Base-by-base conservation (phyloP, 139 green algal species). In the Dunaliella primolecta region DNA sequence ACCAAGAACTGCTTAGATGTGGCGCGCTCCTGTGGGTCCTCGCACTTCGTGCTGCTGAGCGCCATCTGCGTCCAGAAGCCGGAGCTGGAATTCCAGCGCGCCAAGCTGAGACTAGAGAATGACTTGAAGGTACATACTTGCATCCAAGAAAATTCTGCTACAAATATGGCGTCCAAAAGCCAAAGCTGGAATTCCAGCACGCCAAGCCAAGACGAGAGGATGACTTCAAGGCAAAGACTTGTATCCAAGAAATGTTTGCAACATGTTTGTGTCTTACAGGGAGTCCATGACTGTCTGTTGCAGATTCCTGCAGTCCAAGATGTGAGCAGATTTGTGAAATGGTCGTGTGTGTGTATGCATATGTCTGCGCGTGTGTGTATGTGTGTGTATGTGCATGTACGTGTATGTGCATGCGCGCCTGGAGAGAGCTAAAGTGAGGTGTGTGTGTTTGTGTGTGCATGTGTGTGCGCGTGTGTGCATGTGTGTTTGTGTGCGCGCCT, bases 61-160 rank as follows among this genome's bases (percentile, higher is more conserved):
- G 97, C 97, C 84, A 99, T 99, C 91, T 99, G 97, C 87, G 97
- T 99, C 76, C 97, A 99, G 91, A 98, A 98, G 92, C 97, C 97
- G 29, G 89, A 98, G 86, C 92, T 99, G 74, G 96, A 98, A 91
- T 99, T 99, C 90, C 97, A 99, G 93, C 84, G 89, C 11, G 97
- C 97, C 84, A 99, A 99, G 93, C 95, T 99, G 33, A 95, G 96
- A 87, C 94, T 99, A 77, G 97, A 99, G 92, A 86, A 90, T 36
- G 94, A 95, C 30, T 92, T 98, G 83, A 89, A 94, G 91, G 90
- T 90, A 57, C 2, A 46, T 11, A n/a, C n/a, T n/a, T n/a, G n/a
- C n/a, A n/a, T 1, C 71, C 1, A 75, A 24, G 57, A 24, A 75
- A 75, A 75, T n/a, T 75, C 23, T 36, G n/a, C 32, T 15, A 80